Percentiles rank a stretch among this genome's conserved stretches.
These are phyloP conservation scores for Avena eriantha DNA, from an alignment of 176 grass and related monocot species.

Conservation along the genomic window DNA sequence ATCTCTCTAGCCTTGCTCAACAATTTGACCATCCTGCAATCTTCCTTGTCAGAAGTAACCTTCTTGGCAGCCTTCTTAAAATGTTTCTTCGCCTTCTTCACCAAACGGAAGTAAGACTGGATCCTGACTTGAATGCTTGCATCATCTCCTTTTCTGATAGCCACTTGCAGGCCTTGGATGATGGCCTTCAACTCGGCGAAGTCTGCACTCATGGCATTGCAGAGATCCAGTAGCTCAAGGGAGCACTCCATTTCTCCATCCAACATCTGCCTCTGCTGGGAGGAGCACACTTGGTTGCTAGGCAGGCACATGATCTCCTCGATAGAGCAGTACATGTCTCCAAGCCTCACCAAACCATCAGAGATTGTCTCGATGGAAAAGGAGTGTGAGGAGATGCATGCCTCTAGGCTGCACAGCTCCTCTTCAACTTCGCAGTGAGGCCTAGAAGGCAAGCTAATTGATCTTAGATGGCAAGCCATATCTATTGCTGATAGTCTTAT, in stretches of 20 bases:
- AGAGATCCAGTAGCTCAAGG: conserved; percentile 38
- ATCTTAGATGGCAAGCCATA: conserved; percentile 37
- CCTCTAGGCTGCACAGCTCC: conserved; percentile 33
- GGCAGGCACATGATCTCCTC: conserved; percentile 40
- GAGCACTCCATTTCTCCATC: conserved; percentile 47
- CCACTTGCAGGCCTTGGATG: conserved; percentile 15
- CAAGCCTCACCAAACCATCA: conserved; percentile 8
- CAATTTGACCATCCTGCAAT: not conserved
- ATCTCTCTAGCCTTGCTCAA: conserved; percentile 43
- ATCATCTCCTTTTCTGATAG: conserved; percentile 23
- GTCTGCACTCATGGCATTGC: not conserved
- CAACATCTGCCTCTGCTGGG: conserved; percentile 40
- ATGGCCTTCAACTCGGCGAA: conserved; percentile 30
- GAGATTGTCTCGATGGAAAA: conserved; percentile 2
- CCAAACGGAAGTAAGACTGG: not conserved
- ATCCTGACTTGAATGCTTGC: not conserved
- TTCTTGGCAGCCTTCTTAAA: conserved; percentile 28
- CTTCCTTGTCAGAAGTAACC: not conserved
- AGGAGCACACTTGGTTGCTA: conserved; percentile 31
- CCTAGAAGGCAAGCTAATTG: conserved; percentile 33
- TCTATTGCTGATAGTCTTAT: not conserved
- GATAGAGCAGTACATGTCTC: conserved; percentile 24
- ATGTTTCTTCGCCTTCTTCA: conserved; percentile 39
- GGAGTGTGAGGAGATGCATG: conserved; percentile 24
- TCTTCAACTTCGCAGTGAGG: conserved; percentile 25